Conservation (phyloP, 768 basidiomycete genomes). For the Lanmaoa pseudosensibilis region DNA sequence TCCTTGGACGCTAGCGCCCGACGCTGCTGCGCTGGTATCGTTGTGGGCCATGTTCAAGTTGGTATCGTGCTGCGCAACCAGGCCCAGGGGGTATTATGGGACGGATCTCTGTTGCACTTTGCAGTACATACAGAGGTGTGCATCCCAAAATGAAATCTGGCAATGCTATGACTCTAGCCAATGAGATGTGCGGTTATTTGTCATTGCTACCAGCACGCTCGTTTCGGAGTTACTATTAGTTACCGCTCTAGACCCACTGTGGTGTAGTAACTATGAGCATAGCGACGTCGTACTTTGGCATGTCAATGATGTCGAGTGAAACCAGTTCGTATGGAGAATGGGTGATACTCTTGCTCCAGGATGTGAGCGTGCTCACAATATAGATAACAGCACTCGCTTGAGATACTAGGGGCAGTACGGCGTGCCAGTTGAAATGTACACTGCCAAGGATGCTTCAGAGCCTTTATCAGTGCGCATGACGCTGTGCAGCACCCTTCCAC, state of each 20-base stretch:
- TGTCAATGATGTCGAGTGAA: too few relatives aligned
- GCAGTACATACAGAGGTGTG: background rate
- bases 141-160: background rate
- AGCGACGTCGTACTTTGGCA: too few relatives aligned
- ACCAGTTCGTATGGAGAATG: background rate
- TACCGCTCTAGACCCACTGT: too few relatives aligned
- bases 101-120: background rate
- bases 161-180: background rate
- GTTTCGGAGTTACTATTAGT: too few relatives aligned
- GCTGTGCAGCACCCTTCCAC: background rate
- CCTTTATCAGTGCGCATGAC: background rate
- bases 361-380: background rate
- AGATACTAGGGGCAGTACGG: background rate
- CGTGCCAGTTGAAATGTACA: background rate
- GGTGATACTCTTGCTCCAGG: background rate
- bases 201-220: background rate
- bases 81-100: conserved; percentile 18
- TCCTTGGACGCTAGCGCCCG: conserved; percentile 4
- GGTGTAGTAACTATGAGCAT: too few relatives aligned
- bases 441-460: background rate
- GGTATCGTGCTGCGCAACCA: background rate
- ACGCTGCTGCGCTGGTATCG: background rate
- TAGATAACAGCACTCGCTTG: background rate
- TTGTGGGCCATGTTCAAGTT: background rate
- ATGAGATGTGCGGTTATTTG: background rate